A percentile compares a stretch with the other conserved stretches of the same genome.
These are phyloP conservation scores for Russula sp. DNA, from an alignment of 768 basidiomycete species.

Conservation along the genomic window DNA sequence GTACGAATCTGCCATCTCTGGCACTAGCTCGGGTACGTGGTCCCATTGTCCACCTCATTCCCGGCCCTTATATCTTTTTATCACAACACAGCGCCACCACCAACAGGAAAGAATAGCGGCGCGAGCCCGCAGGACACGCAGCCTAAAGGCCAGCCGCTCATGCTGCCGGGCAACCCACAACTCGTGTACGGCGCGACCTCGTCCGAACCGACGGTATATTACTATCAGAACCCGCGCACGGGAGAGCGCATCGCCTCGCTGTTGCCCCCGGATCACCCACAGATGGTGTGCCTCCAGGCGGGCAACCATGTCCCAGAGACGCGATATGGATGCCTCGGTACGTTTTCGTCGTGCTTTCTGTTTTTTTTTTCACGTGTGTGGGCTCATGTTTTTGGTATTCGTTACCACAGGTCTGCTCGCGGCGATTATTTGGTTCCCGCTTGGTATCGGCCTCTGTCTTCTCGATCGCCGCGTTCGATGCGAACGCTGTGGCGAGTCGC, in stretches of 20 bases:
- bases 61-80: no score
- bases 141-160: background rate
- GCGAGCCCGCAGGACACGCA: background rate
- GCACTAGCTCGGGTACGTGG: background rate
- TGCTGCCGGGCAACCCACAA: background rate
- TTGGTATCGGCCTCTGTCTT: slow-evolving; percentile 71
- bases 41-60: background rate
- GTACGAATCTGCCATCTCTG: background rate
- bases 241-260: slow-evolving; percentile 42
- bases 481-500: slow-evolving; percentile 36
- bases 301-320: slow-evolving; percentile 60
- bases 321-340: slow-evolving; percentile 65
- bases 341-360: slow-evolving; percentile 23
- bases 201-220: slow-evolving; percentile 22
- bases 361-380: background rate
- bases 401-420: slow-evolving; percentile 62
- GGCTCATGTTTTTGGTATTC: background rate
- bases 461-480: slow-evolving; percentile 68
- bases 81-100: background rate
- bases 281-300: slow-evolving; percentile 78
- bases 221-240: slow-evolving; percentile 28
- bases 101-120: background rate
- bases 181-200: slow-evolving; percentile 1
- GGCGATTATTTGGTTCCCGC: slow-evolving; percentile 80
- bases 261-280: slow-evolving; percentile 69